A percentile compares a stretch with the other conserved stretches of the same genome.
Conservation (phyloP, 2,329 filamentous ascomycete species). For the Dothistroma septosporum region DNA sequence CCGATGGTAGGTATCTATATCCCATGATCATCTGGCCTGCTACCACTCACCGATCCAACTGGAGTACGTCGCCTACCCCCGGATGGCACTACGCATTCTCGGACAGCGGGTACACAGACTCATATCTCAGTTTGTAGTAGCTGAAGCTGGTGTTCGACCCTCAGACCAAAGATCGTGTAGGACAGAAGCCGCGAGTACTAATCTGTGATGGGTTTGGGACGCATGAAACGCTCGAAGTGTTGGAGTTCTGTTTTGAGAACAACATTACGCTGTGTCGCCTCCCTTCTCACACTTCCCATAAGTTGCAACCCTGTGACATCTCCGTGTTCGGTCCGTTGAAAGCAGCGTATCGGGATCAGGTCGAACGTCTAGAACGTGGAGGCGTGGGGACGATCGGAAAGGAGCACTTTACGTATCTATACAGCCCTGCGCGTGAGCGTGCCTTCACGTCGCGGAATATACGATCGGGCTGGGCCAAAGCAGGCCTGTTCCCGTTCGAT, state of each 20-base stretch:
- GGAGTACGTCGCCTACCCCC: neutral
- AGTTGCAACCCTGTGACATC: conserved; percentile 31
- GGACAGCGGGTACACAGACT: neutral
- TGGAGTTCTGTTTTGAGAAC: conserved; percentile 30
- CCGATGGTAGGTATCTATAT: no score
- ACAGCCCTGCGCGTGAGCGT: conserved; percentile 24
- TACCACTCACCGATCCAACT: neutral
- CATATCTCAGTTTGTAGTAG: neutral
- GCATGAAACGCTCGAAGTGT: conserved; percentile 33
- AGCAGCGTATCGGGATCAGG: conserved; percentile 16
- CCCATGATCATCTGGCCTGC: no score
- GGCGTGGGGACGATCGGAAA: conserved; percentile 12
- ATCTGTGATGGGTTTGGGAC: conserved; percentile 34
- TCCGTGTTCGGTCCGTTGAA: conserved; percentile 14
- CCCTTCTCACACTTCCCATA: conserved; percentile 23
- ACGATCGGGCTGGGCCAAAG: conserved; percentile 25
- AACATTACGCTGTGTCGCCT: conserved; percentile 35
- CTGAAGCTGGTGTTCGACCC: neutral
- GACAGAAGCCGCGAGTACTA: neutral
- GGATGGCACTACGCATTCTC: neutral
- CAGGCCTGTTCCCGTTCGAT: conserved; percentile 30
- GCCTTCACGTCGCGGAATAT: conserved; percentile 28
- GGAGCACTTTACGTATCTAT: conserved; percentile 22
- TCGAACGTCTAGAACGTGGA: conserved; percentile 11
- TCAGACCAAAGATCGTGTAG: neutral